Conservation (phyloP, 257 asterid species). For the Przewalskia tangutica region DNA sequence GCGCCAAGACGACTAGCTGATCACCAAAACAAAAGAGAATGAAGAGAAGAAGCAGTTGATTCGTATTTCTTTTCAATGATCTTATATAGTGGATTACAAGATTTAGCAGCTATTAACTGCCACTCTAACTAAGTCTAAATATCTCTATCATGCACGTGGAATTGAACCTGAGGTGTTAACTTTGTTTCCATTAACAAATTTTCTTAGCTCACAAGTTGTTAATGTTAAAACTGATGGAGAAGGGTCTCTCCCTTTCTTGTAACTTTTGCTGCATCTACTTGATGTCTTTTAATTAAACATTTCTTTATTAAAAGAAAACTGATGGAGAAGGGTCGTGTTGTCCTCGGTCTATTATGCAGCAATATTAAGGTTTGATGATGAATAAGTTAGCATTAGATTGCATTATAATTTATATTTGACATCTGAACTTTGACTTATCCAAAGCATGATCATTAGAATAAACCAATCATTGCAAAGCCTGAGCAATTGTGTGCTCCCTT, state of each 20-base stretch:
- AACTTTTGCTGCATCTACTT: too few species aligned
- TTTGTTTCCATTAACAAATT: neutral
- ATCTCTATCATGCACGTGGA: too few species aligned
- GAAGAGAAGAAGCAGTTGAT: neutral
- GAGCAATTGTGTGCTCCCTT: neutral
- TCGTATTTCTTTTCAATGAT: neutral
- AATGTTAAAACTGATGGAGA: neutral
- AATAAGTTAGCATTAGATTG: neutral
- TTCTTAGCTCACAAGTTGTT: neutral
- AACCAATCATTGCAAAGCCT: neutral
- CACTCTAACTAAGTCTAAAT: too few species aligned
- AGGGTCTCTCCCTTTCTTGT: too few species aligned
- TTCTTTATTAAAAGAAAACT: too few species aligned
- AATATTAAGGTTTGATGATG: neutral
- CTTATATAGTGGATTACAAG: neutral
- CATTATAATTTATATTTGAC: neutral
- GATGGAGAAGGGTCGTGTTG: neutral
- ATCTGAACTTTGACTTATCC: neutral
- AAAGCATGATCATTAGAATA: neutral
- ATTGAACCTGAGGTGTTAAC: neutral
- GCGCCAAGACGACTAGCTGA: neutral
- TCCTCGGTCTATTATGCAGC: too few species aligned
- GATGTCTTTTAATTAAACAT: too few species aligned
- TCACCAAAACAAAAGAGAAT: neutral
- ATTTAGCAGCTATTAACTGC: too few species aligned